Evolutionary conservation across 2,329 filamentous ascomycete species (phyloP).

Genomic region (Monosporascus sp.): DNA sequence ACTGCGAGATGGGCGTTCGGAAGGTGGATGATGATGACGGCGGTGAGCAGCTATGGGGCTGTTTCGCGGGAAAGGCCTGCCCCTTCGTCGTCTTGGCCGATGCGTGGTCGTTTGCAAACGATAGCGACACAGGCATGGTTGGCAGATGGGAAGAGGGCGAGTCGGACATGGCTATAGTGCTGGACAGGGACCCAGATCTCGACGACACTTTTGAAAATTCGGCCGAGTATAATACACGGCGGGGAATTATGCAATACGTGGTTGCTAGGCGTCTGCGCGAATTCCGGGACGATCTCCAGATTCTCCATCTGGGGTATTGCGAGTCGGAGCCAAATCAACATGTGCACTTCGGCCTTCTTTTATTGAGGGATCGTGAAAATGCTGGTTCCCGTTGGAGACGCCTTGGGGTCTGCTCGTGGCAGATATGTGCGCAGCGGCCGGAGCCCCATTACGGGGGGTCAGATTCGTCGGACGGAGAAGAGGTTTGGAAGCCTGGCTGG

Average conservation of each 20-base stretch:
- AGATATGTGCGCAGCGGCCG: not conserved
- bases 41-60: not conserved
- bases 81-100: not conserved
- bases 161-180: not conserved
- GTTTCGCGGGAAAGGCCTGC: not conserved
- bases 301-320: not conserved
- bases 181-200: not conserved
- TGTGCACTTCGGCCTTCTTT: not conserved
- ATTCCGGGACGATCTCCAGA: not conserved
- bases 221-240: not conserved
- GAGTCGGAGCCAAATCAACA: not conserved
- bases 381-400: not conserved
- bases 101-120: not conserved
- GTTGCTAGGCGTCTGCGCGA: not conserved
- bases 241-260: not conserved
- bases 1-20: not conserved
- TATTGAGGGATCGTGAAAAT: not conserved
- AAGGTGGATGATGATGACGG: too few species aligned
- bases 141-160: not conserved
- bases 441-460: not conserved
- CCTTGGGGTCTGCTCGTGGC: not conserved
- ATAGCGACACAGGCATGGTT: not conserved
- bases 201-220: not conserved
- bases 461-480: not conserved
- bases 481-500: not conserved